Conservation (phyloP, 2,329 filamentous ascomycete genomes). For the Aspergillus intermedius region DNA sequence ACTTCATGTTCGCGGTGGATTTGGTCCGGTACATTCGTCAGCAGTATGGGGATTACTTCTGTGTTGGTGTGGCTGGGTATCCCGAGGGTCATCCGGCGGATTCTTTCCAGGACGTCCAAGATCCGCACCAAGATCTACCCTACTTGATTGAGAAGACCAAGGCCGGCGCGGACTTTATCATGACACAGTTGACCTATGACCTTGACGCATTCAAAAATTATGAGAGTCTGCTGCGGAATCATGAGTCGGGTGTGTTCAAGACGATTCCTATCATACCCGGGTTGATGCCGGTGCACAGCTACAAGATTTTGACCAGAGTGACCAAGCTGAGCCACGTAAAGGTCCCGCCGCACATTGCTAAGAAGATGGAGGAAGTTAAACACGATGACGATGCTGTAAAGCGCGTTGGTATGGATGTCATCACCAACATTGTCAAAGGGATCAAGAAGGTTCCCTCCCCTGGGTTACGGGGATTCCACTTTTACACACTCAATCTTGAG, state of each 20-base stretch:
- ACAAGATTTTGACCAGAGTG: constrained; percentile 88
- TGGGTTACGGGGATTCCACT: constrained; percentile 78
- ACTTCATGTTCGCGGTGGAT: constrained; percentile 85
- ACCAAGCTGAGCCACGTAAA: constrained; percentile 90
- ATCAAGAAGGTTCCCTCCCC: constrained; percentile 59
- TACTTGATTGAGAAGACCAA: constrained; percentile 84
- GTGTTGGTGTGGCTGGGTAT: constrained; percentile 88
- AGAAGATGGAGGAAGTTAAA: constrained; percentile 48
- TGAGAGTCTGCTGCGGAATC: constrained; percentile 67
- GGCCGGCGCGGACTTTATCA: constrained; percentile 93
- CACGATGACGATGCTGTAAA: constrained; percentile 45
- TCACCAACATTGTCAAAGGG: constrained; percentile 75
- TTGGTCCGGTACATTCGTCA: constrained; percentile 82
- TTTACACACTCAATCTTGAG: constrained; percentile 94
- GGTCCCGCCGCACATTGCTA: constrained; percentile 64
- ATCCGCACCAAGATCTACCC: constrained; percentile 63
- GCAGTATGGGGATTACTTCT: constrained; percentile 89
- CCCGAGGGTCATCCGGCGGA: constrained; percentile 93
- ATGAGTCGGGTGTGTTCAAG: constrained; percentile 79
- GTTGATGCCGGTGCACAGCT: constrained; percentile 95
- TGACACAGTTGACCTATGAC: constrained; percentile 97
- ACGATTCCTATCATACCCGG: constrained; percentile 86
- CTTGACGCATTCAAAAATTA: constrained; percentile 74
- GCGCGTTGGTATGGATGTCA: constrained; percentile 51
- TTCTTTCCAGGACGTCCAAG: constrained; percentile 73